A percentile compares a stretch with the other conserved stretches of the same genome.
phyloP scores from a whole-genome alignment of 148 eudicot species.

The Rhododendron molle region DNA sequence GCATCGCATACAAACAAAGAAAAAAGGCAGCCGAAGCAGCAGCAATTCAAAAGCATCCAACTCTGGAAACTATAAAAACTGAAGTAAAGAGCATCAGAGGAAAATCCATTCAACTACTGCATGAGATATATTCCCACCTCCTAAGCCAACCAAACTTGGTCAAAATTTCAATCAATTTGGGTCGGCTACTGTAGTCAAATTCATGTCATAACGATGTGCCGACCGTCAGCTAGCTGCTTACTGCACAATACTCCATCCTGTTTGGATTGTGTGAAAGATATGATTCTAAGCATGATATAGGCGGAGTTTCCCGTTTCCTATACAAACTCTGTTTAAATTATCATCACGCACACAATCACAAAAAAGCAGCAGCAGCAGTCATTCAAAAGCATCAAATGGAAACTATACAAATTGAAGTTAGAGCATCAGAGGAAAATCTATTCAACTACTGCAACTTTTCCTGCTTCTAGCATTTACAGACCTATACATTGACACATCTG shows the following conservation, averaged over 20 bases:
- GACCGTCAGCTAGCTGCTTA: not conserved
- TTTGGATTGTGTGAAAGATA: too few species aligned
- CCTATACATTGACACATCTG: not conserved
- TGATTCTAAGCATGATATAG: too few species aligned
- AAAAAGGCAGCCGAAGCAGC: not conserved
- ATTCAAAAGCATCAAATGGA: not conserved
- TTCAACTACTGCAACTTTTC: not conserved
- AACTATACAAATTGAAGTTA: not conserved
- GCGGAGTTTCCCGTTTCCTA: too few species aligned
- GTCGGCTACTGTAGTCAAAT: not conserved
- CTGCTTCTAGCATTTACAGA: constrained; percentile 13
- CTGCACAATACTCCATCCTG: not conserved
- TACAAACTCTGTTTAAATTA: too few species aligned
- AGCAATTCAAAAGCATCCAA: not conserved
- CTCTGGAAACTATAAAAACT: not conserved
- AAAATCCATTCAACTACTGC: not conserved
- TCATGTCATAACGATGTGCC: not conserved
- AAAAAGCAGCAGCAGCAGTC: not conserved
- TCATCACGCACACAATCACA: too few species aligned
- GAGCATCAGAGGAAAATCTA: not conserved
- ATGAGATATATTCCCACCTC: not conserved
- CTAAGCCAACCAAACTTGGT: not conserved
- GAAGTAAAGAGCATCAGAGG: not conserved
- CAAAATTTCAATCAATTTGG: not conserved
- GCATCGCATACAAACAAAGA: not conserved